Conservation (phyloP, 2,329 filamentous ascomycete species). For the Monosporascus sp. region DNA sequence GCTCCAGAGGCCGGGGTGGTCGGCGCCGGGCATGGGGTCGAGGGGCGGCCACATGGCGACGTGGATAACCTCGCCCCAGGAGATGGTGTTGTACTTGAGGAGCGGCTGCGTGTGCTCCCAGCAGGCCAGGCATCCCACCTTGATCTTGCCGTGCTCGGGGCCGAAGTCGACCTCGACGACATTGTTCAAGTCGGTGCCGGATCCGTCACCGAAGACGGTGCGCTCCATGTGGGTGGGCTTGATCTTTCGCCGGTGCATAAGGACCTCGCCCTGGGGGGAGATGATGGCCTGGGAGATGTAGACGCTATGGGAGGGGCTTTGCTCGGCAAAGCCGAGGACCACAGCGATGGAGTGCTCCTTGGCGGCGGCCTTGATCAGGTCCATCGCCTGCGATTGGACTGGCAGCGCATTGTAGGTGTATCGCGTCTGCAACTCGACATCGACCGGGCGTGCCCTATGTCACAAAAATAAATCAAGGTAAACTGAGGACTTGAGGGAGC, state of each 20-base stretch:
- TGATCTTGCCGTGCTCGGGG: conserved; percentile 13
- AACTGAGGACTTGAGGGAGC: background rate
- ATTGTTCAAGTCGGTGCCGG: conserved; percentile 31
- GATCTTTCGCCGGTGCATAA: conserved; percentile 40
- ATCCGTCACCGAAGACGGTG: conserved; percentile 43
- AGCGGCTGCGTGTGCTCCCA: conserved; percentile 48
- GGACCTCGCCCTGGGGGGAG: conserved; percentile 33
- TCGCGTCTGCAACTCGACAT: conserved; percentile 21
- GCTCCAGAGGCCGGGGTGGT: conserved; percentile 20
- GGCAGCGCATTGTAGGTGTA: conserved; percentile 31
- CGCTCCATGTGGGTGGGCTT: conserved; percentile 51
- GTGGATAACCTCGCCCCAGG: conserved; percentile 41
- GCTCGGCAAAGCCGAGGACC: conserved; percentile 38
- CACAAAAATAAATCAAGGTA: background rate
- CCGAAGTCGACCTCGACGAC: conserved; percentile 36
- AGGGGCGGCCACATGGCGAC: conserved; percentile 43
- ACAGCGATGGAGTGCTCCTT: conserved; percentile 35
- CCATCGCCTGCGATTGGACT: conserved; percentile 31
- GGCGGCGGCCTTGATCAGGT: conserved; percentile 27
- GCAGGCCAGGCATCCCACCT: conserved; percentile 41
- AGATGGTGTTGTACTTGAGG: conserved; percentile 40
- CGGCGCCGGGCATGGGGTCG: conserved; percentile 8
- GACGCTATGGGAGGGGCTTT: conserved; percentile 27
- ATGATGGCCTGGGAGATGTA: conserved; percentile 45
- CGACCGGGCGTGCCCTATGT: conserved; percentile 26